A percentile compares a stretch with the other conserved stretches of the same genome.
Evolutionary conservation across 257 asterid genomes (phyloP).

Genomic region (Nicotiana knightiana): DNA sequence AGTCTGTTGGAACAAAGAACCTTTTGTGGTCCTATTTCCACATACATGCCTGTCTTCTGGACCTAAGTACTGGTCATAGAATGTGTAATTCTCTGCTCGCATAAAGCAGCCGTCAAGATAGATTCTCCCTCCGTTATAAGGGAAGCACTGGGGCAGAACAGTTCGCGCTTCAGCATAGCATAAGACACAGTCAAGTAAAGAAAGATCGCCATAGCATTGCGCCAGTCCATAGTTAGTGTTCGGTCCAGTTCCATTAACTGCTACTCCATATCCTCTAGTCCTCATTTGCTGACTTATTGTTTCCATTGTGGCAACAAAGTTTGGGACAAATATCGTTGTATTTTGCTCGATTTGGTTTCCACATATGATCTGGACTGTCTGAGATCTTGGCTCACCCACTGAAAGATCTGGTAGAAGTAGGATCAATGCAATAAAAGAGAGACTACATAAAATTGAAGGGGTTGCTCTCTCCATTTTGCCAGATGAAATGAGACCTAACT

Average conservation of each 20-base stretch:
- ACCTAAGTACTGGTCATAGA: conserved; percentile 25
- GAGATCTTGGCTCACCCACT: conserved; percentile 21
- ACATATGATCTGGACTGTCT: conserved; percentile 12
- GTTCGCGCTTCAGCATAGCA: conserved; percentile 26
- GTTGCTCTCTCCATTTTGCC: conserved; percentile 11
- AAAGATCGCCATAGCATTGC: conserved; percentile 31
- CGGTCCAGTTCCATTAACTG: conserved; percentile 13
- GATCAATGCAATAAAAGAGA: background rate
- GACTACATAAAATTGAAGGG: background rate
- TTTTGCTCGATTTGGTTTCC: background rate
- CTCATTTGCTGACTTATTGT: background rate
- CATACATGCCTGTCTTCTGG: conserved; percentile 40
- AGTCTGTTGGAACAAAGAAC: conserved; percentile 24
- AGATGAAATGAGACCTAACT: background rate
- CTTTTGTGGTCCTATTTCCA: conserved; percentile 41
- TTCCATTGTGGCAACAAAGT: conserved; percentile 9
- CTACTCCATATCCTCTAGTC: conserved; percentile 11
- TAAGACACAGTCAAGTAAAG: conserved; percentile 14
- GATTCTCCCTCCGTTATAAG: background rate
- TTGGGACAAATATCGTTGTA: background rate
- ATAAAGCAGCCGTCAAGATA: conserved; percentile 30
- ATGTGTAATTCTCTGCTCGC: conserved; percentile 15
- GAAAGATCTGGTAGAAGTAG: conserved; percentile 11
- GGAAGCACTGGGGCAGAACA: conserved; percentile 10
- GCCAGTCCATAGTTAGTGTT: conserved; percentile 12